Percentiles rank a stretch among this genome's conserved stretches.
These are phyloP conservation scores for Elasticomyces elasticus DNA, from an alignment of 495 filamentous ascomycete species.

Conservation along the genomic window DNA sequence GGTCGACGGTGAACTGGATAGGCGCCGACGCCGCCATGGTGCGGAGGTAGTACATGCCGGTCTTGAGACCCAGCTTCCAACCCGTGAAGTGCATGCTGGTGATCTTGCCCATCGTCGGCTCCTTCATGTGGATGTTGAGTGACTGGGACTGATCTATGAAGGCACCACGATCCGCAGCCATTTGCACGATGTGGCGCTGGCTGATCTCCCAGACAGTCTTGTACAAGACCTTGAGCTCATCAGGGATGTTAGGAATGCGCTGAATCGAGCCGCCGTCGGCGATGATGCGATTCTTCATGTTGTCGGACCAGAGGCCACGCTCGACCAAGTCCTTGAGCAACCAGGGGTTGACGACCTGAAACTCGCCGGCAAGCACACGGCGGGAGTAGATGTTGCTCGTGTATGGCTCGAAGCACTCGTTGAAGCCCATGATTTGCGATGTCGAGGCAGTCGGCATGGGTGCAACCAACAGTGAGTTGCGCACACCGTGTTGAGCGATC, in stretches of 20 bases:
- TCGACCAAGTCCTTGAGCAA: slow-evolving; percentile 96
- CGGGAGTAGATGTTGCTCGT: slow-evolving; percentile 99
- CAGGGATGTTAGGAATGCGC: slow-evolving; percentile 89
- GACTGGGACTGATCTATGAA: slow-evolving; percentile 99
- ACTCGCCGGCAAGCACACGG: slow-evolving; percentile 94
- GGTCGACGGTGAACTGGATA: slow-evolving; percentile 98
- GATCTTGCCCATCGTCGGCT: slow-evolving; percentile 98
- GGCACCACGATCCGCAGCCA: slow-evolving; percentile 95
- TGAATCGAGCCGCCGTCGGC: slow-evolving; percentile 92
- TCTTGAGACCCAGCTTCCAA: slow-evolving; percentile 98
- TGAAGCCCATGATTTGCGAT: slow-evolving; percentile 93
- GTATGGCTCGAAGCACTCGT: slow-evolving; percentile 99
- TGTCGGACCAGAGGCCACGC: slow-evolving; percentile 95
- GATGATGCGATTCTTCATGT: slow-evolving; percentile 99
- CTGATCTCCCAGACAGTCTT: slow-evolving; percentile 99
- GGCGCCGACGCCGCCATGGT: slow-evolving; percentile 94
- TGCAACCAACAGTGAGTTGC: slow-evolving; percentile 88
- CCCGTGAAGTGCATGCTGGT: slow-evolving; percentile 99
- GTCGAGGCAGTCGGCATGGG: slow-evolving; percentile 97
- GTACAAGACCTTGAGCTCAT: slow-evolving; percentile 92
- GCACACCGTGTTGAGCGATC: slow-evolving; percentile 82
- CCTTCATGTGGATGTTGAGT: slow-evolving; percentile 97
- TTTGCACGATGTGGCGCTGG: slow-evolving; percentile 89
- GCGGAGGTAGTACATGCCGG: slow-evolving; percentile 99
- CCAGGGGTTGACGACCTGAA: slow-evolving; percentile 99